Base-by-base conservation (phyloP, 345 rosid genomes). In the Boechera divaricarpa region DNA sequence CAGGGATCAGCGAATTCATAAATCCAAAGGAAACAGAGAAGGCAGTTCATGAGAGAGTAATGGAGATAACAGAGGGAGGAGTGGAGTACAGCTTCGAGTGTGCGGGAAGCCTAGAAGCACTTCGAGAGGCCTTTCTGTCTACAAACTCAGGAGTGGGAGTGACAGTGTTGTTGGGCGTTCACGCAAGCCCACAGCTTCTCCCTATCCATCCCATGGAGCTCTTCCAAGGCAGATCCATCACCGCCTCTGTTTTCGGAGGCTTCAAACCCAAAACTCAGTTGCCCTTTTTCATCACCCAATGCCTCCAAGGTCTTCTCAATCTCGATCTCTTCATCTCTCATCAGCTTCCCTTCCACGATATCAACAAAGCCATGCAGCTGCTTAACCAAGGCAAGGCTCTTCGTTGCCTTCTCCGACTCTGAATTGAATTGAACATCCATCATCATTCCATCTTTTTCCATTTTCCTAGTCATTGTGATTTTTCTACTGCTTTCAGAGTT, bases 81-180 rank as follows among this genome's bases (percentile, higher is more conserved):
- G 92, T 87, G 2, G 90, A 88, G 73, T 88, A 77, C 58, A 77
- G 91, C 85, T 83, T 92, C 41, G 92, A 88, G 67, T 92, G 96
- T 79, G 76, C 82, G 4, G 96, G 91, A 10, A 77, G 28, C 10
- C 12, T 80, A 2, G 32, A 67, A 11, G 80, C 88, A 58, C 24
- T 84, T 42, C 76, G 83, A 72, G 70, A 90, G 67, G 92, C 90
- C 33, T 64, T 92, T 28, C 62, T 70, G 35, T 77, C 91, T 55
- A 76, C 89, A 42, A 82, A 85, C 80, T 21, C 81, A 81, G 94
- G 94, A 63, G 72, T 26, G 32, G 97, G 94, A 38, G 80, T 81
- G 38, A 80, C 72, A 39, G 75, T 87, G n/a, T 36, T 72, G 31
- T 72, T 89, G 48, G 88, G 85, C 58, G 61, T 33, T 10, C 68